These are phyloP conservation scores for Sisymbrium altissimum DNA, from an alignment of 345 rosid species.

Conservation along the genomic window DNA sequence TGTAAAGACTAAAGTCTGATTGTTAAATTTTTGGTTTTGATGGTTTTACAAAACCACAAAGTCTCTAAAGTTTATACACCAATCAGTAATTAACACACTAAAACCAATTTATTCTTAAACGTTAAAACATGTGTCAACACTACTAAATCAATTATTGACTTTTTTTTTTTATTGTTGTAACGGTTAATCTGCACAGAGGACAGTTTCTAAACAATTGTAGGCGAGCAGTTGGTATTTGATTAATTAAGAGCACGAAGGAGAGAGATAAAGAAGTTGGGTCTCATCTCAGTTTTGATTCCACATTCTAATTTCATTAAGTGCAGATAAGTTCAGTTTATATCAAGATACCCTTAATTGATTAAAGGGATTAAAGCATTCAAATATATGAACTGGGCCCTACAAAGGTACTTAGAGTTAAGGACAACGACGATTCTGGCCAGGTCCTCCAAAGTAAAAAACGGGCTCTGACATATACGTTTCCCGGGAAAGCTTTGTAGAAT, in stretches of 20 bases:
- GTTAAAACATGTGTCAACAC: neutral
- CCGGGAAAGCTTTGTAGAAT: conserved; percentile 24
- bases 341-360: too few relatives aligned
- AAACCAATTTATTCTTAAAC: too few relatives aligned
- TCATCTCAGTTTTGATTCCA: neutral
- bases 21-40: too few relatives aligned
- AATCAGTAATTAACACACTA: too few relatives aligned
- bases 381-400: too few relatives aligned
- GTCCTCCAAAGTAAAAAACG: conserved; percentile 49
- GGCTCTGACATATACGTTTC: conserved; percentile 30
- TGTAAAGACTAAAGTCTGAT: too few relatives aligned
- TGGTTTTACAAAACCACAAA: too few relatives aligned
- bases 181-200: neutral
- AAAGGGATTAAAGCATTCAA: too few relatives aligned
- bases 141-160: too few relatives aligned
- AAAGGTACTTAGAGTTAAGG: neutral
- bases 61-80: too few relatives aligned
- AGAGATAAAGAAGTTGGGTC: neutral
- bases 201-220: neutral
- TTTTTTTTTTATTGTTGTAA: too few relatives aligned
- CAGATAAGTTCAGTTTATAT: neutral
- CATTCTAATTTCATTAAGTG: neutral
- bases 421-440: conserved; percentile 34
- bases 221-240: neutral
- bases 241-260: neutral